Conservation (phyloP, 169 alveolate genomes). For the Plasmodium cynomolgi region DNA sequence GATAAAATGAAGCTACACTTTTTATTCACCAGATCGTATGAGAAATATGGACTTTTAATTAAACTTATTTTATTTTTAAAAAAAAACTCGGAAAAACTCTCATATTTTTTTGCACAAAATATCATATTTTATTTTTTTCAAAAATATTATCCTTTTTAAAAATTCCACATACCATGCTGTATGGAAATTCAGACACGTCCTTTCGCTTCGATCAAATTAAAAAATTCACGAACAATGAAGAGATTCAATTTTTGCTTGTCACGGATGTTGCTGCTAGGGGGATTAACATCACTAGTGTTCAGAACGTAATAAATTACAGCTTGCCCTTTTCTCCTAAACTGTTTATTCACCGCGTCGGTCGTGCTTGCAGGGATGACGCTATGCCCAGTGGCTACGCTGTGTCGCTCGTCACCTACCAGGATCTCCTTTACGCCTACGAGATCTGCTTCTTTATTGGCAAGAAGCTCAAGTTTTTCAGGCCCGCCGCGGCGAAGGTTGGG, state of each 20-base stretch:
- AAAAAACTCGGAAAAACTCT: constrained; percentile 87
- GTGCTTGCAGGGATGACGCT: constrained; percentile 98
- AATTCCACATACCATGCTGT: constrained; percentile 79
- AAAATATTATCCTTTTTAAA: constrained; percentile 83
- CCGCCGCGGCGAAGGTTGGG: not conserved
- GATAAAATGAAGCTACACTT: constrained; percentile 77
- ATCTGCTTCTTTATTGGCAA: constrained; percentile 70
- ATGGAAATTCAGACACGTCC: constrained; percentile 90
- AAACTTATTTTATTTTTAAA: constrained; percentile 77
- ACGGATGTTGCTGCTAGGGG: constrained; percentile 99
- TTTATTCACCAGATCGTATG: constrained; percentile 86
- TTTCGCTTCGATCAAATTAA: constrained; percentile 88
- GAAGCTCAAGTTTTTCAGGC: constrained; percentile 14
- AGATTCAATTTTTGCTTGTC: constrained; percentile 91
- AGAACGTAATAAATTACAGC: constrained; percentile 97
- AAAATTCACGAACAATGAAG: constrained; percentile 84
- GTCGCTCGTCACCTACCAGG: constrained; percentile 89
- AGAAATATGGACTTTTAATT: constrained; percentile 89
- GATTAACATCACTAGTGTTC: constrained; percentile 97
- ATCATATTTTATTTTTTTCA: constrained; percentile 89
- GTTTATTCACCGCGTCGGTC: constrained; percentile 98
- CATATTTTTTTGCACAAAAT: constrained; percentile 91
- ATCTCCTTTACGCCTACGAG: constrained; percentile 81
- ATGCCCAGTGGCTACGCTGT: constrained; percentile 94
- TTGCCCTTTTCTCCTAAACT: constrained; percentile 96